These are phyloP conservation scores for Mariannaea sp. DNA, from an alignment of 2,329 filamentous ascomycete species.

Conservation along the genomic window DNA sequence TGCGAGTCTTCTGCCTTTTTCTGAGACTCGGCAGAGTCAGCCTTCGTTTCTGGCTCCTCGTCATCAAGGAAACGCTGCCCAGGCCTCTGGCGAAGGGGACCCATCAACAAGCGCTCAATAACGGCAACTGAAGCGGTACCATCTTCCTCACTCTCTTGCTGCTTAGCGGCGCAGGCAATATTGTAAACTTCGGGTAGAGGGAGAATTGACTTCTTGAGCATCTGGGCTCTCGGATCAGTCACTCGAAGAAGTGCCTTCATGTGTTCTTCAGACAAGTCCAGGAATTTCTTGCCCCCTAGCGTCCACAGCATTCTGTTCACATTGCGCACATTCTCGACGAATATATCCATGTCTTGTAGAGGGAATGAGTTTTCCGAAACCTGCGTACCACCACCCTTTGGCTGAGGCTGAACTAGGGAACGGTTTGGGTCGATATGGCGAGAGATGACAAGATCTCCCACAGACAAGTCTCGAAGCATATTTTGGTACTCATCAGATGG, in stretches of 20 bases:
- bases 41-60: conserved; percentile 34
- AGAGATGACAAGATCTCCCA: conserved; percentile 48
- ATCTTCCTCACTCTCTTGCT: conserved; percentile 29
- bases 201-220: conserved; percentile 44
- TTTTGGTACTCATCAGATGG: conserved; percentile 50
- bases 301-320: conserved; percentile 52
- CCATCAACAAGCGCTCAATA: conserved; percentile 41
- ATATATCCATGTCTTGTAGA: conserved; percentile 46
- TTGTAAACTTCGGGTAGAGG: conserved; percentile 48
- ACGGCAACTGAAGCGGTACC: conserved; percentile 35
- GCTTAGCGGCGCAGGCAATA: conserved; percentile 42
- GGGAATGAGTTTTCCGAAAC: conserved; percentile 29
- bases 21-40: conserved; percentile 35
- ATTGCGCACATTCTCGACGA: conserved; percentile 53
- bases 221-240: conserved; percentile 34
- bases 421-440: conserved; percentile 40
- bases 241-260: conserved; percentile 38
- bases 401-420: conserved; percentile 36
- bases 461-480: conserved; percentile 47
- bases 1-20: conserved; percentile 40
- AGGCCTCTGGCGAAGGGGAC: conserved; percentile 40
- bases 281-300: conserved; percentile 37
- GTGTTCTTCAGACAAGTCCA: conserved; percentile 33
- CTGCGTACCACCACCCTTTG: conserved; percentile 27
- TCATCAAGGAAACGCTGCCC: conserved; percentile 41